phyloP scores from a whole-genome alignment of 768 basidiomycete genomes.

The Psilocybe subaeruginosa region DNA sequence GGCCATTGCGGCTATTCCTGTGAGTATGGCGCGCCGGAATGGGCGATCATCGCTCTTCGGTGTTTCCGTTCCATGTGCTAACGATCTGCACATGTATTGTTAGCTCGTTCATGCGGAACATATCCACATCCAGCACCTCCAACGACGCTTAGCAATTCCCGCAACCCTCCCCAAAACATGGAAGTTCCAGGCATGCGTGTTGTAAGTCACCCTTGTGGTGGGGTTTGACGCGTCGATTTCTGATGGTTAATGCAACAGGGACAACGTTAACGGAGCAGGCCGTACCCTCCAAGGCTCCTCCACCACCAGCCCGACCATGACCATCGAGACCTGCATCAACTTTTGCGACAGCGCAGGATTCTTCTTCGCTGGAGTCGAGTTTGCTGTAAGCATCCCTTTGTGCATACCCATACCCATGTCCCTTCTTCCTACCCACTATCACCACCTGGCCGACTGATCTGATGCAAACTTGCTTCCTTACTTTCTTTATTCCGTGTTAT shows the following conservation, averaged over 20 bases:
- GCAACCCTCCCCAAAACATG: conserved; percentile 53
- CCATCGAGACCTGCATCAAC: conserved; percentile 51
- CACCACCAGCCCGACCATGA: conserved; percentile 57
- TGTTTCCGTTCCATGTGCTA: not conserved
- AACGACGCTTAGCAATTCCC: conserved; percentile 45
- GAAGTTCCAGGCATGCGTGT: conserved; percentile 64
- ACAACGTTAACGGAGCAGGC: conserved; percentile 56
- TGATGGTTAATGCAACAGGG: conserved; percentile 3
- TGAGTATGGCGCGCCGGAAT: conserved; percentile 26
- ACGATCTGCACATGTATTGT: not conserved
- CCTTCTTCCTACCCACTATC: conserved; percentile 1
- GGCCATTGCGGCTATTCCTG: conserved; percentile 40
- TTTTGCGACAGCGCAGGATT: conserved; percentile 51
- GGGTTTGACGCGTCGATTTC: not conserved
- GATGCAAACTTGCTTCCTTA: not conserved
- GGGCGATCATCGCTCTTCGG: not conserved
- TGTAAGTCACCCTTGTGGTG: conserved; percentile 37
- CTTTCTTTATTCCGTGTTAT: not conserved
- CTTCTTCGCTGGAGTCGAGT: conserved; percentile 75
- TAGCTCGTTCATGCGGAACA: conserved; percentile 18
- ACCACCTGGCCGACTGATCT: not conserved
- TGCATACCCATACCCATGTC: not conserved
- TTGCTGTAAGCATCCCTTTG: conserved; percentile 28
- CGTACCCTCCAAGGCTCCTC: conserved; percentile 60
- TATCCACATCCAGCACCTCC: conserved; percentile 22